Base-by-base conservation (phyloP, 148 eudicot genomes). In the Pouteria glomerata region DNA sequence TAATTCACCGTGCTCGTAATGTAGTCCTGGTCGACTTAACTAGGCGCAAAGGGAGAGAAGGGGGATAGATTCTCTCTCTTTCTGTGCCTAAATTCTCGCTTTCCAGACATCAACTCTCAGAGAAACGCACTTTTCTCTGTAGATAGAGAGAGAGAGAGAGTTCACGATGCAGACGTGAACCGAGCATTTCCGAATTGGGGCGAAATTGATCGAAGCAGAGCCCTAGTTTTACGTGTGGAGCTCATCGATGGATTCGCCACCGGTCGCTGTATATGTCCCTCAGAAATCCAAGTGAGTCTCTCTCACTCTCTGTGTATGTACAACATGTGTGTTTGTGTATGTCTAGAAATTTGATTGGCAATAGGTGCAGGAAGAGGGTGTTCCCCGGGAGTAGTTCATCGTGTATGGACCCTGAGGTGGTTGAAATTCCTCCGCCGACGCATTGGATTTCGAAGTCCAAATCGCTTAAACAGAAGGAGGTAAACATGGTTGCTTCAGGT, bases 381-480 rank as follows among this genome's bases (percentile, higher is more conserved):
- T 83, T 82, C 64, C 50, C 77, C 4, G 92, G 77, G 62, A 77
- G 80, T 61, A 66, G 74, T 70, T 72, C 86, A 16, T 53, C 80
- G 73, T 75, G 33, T 42, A 63, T 79, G 53, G 87, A 86, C 27
- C 76, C 81, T 19, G 87, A 86, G 44, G 82, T 86, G 6, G 75
- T 84, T 16, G 90, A 86, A 66, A 86, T 86, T 57, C 60, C 87
- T 50, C 84, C 84, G 29, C 90, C 87, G 15, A 13, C 63, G 47
- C 52, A 66, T 37, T 53, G 58, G 60, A 68, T 24, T 61, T 80
- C 85, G 73, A 81, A 79, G 66, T 73, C 79, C 3, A 82, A 74
- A 51, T 56, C 73, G 47, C 64, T 60, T 4, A 79, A 81, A 57
- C 79, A 73, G 31, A 82, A 82, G 18, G 79, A 76, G 88, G 85